Conservation (phyloP, 1,284 basidiomycete species). For the Tilletia setariae region DNA sequence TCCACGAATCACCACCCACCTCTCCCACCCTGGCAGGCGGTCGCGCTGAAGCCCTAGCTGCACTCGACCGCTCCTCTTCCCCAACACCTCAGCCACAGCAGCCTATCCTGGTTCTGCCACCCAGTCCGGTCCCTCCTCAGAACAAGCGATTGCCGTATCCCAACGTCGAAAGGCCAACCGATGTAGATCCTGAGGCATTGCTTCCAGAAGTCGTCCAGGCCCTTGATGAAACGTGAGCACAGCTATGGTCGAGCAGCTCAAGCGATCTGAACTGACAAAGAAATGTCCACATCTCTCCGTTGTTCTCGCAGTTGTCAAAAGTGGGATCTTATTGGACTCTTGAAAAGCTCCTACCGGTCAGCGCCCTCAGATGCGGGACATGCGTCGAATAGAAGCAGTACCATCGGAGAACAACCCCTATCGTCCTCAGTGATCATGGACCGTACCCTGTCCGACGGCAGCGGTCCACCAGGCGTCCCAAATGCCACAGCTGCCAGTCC, state of each 20-base stretch:
- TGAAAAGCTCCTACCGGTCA: constrained; percentile 11
- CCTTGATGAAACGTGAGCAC: constrained; percentile 20
- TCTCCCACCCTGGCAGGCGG: not conserved
- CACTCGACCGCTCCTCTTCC: not conserved
- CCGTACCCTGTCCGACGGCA: not conserved
- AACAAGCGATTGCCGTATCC: constrained; percentile 26
- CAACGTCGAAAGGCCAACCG: constrained; percentile 30
- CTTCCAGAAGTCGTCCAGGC: constrained; percentile 21
- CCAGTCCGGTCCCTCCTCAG: constrained; percentile 27
- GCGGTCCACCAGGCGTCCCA: not conserved
- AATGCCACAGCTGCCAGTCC: too few species aligned
- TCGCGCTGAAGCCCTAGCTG: not conserved
- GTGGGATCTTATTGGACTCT: constrained; percentile 20
- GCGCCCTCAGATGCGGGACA: not conserved
- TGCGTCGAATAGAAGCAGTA: constrained; percentile 1
- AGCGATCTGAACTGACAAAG: too few species aligned
- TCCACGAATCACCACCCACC: constrained; percentile 6
- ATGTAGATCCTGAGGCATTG: constrained; percentile 33
- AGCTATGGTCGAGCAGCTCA: too few species aligned
- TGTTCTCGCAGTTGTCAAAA: constrained; percentile 13
- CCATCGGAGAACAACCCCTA: not conserved
- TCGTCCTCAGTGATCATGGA: not conserved
- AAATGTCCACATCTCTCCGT: too few species aligned
- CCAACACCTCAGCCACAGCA: constrained; percentile 11
- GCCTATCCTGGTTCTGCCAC: constrained; percentile 22